phyloP scores from a whole-genome alignment of 2,329 filamentous ascomycete species.

The Fulvia fulva region DNA sequence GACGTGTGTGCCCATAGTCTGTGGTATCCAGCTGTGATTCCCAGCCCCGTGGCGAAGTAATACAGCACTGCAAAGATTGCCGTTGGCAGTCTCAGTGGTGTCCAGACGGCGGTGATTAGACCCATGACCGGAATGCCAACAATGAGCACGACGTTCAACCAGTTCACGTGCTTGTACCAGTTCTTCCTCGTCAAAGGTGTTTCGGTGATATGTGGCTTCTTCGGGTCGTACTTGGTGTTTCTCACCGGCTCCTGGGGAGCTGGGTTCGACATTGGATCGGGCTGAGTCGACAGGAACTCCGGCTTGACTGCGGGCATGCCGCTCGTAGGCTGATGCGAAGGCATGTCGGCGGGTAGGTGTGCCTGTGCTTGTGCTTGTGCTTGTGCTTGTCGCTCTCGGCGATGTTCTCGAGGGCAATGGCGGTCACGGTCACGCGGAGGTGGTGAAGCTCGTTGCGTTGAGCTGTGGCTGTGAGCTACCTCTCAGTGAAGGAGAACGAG shows the following conservation, averaged over 20 bases:
- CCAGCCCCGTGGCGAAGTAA: constrained; percentile 68
- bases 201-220: constrained; percentile 84
- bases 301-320: constrained; percentile 18
- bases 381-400: not conserved
- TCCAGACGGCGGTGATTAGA: constrained; percentile 71
- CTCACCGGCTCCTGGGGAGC: constrained; percentile 47
- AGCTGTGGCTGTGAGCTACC: not conserved
- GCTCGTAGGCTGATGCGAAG: constrained; percentile 48
- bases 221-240: constrained; percentile 52
- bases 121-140: constrained; percentile 71
- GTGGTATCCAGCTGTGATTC: constrained; percentile 60
- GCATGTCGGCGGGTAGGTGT: constrained; percentile 38
- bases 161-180: constrained; percentile 92
- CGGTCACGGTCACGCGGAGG: not conserved
- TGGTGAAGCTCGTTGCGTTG: not conserved
- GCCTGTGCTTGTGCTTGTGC: too few relatives aligned
- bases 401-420: not conserved
- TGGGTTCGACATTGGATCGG: constrained; percentile 46
- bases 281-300: constrained; percentile 16
- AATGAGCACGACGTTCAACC: constrained; percentile 82
- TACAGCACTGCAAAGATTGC: constrained; percentile 69
- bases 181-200: constrained; percentile 74
- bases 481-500: not conserved
- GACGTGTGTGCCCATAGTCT: constrained; percentile 83
- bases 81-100: constrained; percentile 68